Conservation (phyloP, 2,329 filamentous ascomycete species). For the Diaporthe citrichinensis region DNA sequence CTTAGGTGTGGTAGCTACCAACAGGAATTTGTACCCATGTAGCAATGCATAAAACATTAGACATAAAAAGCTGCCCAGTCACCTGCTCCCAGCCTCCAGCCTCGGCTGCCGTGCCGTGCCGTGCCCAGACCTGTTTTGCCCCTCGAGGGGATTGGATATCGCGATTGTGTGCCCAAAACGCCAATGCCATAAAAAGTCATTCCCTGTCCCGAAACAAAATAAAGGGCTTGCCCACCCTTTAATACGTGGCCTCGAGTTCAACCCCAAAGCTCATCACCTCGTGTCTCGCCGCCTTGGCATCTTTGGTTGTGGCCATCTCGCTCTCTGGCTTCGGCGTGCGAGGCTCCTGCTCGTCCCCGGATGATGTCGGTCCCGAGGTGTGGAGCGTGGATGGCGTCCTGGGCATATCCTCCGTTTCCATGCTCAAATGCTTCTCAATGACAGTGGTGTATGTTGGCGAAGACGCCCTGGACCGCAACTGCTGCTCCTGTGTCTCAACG, state of each 20-base stretch:
- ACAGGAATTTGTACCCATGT: slow-evolving; percentile 34
- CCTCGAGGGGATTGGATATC: slow-evolving; percentile 30
- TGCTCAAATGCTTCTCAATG: slow-evolving; percentile 42
- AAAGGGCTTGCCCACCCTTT: neutral
- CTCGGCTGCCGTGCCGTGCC: slow-evolving; percentile 25
- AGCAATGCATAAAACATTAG: slow-evolving; percentile 43
- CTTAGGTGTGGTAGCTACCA: slow-evolving; percentile 37
- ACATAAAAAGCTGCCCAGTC: slow-evolving; percentile 40
- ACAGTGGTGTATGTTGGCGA: slow-evolving; percentile 48
- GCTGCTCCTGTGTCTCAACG: slow-evolving; percentile 36
- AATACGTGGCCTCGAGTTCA: slow-evolving; percentile 9
- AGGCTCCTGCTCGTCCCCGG: slow-evolving; percentile 47
- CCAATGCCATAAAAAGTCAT: slow-evolving; percentile 36
- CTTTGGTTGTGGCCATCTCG: slow-evolving; percentile 36
- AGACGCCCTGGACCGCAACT: slow-evolving; percentile 42
- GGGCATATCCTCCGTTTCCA: slow-evolving; percentile 40
- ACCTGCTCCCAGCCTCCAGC: slow-evolving; percentile 7
- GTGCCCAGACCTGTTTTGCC: slow-evolving; percentile 33
- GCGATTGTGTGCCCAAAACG: slow-evolving; percentile 24
- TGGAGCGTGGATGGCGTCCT: slow-evolving; percentile 43
- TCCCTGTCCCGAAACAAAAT: slow-evolving; percentile 24
- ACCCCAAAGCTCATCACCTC: slow-evolving; percentile 38
- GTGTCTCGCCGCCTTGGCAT: slow-evolving; percentile 36
- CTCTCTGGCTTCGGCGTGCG: slow-evolving; percentile 46
- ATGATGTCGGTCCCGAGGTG: slow-evolving; percentile 44